Evolutionary conservation across 352 stramenopile species (phyloP), one percentile per base, ranked within the genome.

Genomic region (Phytophthora hibernalis): DNA sequence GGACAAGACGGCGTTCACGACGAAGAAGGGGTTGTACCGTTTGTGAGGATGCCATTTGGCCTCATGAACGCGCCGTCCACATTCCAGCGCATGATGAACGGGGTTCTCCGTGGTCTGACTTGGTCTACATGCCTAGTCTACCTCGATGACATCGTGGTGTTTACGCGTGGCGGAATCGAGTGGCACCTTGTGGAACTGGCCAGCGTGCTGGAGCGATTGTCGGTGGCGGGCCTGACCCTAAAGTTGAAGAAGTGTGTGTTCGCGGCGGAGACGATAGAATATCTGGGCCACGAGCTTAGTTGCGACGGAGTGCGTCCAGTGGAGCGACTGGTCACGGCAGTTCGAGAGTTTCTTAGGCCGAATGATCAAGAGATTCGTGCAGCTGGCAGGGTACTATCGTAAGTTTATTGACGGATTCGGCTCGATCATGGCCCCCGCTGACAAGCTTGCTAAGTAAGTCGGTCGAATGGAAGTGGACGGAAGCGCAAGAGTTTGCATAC

Each of bases 51-150:
- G 58, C 58, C 58, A 1, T 69, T 74, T 26, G 53, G 58, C 2
- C 24, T 69, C 0, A 59, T 50, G 33, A 74, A 69, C 18, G 65
- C 65, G 0, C 54, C 68, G 0, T 43, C 22, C 1, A 75, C 63
- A 0, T 75, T 75, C 37, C 61, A 75, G 16, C 26, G 57, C 0
- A 47, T 75, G 20, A 75, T 75, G 67, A 52, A 75, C 13, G 61
- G 52, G n/a, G 49, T 61, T 0, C 30, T 75, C 20, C 51, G 67
- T 0, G 53, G 56, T 5, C n/a, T 74, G 1, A 48, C 57, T 9
- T 71, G 53, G 55, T 13, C 56, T 7, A 66, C 49, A 10, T 70
- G 56, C 22, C 7, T 75, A 1, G 67, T 75, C 0, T 75, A 68
- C 9, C 16, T 75, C 0, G 61, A 74, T 15, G 66, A 74, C 24